phyloP scores from a whole-genome alignment of 1,284 basidiomycete genomes.

The Kwoniella shivajii region DNA sequence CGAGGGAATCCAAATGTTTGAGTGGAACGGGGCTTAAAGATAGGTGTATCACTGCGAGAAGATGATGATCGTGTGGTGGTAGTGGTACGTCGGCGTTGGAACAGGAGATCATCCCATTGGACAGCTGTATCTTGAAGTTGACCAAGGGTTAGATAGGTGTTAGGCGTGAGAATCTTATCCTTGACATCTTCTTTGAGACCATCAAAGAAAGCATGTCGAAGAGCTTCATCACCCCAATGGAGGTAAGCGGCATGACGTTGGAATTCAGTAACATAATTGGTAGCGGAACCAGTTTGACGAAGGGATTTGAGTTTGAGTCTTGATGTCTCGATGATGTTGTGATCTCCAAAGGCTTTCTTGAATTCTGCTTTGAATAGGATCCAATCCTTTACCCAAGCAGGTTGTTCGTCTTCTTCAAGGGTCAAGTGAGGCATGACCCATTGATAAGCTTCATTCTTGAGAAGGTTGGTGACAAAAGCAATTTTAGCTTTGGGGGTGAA shows the following conservation, averaged over 20 bases:
- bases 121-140: no score
- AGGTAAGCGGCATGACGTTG: constrained; percentile 5
- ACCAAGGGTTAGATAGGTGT: no score
- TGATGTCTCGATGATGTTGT: constrained; percentile 11
- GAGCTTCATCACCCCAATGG: no score
- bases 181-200: no score
- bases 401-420: neutral
- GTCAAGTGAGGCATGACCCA: neutral
- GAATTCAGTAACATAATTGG: constrained; percentile 13
- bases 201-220: no score
- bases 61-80: no score
- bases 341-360: constrained; percentile 10
- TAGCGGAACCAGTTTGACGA: constrained; percentile 11
- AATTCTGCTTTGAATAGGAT: constrained; percentile 1
- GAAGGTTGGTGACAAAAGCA: constrained; percentile 2
- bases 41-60: no score
- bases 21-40: no score
- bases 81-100: no score
- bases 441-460: neutral
- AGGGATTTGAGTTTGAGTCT: constrained; percentile 3
- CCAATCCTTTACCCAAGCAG: neutral
- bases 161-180: no score
- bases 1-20: no score
- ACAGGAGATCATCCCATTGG: no score
- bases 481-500: constrained; percentile 1